Evolutionary conservation across 2,329 filamentous ascomycete genomes (phyloP).

Genomic region (Beauveria sp.): DNA sequence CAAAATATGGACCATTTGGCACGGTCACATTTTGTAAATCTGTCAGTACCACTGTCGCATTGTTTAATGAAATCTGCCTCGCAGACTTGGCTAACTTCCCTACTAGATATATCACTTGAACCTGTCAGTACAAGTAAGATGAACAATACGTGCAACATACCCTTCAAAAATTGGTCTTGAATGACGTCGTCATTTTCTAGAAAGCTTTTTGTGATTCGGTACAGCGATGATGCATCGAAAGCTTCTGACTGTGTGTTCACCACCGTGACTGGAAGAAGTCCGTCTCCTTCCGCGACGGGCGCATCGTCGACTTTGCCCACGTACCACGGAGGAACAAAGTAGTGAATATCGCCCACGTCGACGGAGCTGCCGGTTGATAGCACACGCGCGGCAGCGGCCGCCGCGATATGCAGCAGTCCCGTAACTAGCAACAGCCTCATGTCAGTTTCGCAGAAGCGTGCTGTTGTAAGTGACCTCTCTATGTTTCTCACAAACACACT

Average conservation of each 20-base stretch:
- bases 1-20: conserved; percentile 16
- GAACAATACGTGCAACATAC: not conserved
- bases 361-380: conserved; percentile 12
- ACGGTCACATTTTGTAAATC: not conserved
- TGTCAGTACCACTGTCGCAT: not conserved
- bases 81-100: not conserved
- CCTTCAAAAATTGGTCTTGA: conserved; percentile 11
- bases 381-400: not conserved
- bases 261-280: not conserved
- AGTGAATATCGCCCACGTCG: conserved; percentile 6
- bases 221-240: not conserved
- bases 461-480: not conserved
- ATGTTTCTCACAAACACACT: not conserved
- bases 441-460: not conserved
- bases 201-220: not conserved
- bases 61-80: not conserved
- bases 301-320: conserved; percentile 1
- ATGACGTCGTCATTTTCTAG: conserved; percentile 12
- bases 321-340: conserved; percentile 13
- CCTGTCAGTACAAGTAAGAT: not conserved
- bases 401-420: not conserved
- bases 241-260: not conserved
- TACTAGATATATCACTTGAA: not conserved
- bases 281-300: not conserved
- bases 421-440: not conserved